Percentiles rank a stretch among this genome's conserved stretches.
phyloP scores from a whole-genome alignment of 2,329 filamentous ascomycete species.

The Clonostachys solani region DNA sequence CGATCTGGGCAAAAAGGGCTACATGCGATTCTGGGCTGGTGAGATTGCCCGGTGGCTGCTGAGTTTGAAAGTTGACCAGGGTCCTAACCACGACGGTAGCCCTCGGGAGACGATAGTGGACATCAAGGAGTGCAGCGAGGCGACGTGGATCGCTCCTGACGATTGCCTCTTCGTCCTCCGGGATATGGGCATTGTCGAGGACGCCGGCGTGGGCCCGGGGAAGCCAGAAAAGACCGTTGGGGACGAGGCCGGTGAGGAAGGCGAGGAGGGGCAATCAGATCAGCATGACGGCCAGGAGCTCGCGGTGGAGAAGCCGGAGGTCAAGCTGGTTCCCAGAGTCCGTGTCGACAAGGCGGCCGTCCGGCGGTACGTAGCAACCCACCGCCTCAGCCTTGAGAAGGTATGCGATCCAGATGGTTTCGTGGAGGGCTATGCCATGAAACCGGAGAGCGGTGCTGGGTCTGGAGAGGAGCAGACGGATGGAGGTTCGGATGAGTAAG shows the following conservation, averaged over 20 bases:
- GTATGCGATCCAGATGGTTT: conserved; percentile 75
- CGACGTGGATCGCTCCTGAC: conserved; percentile 80
- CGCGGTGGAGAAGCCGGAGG: neutral
- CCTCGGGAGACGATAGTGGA: conserved; percentile 48
- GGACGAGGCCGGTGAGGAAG: conserved; percentile 16
- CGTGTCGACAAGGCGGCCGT: conserved; percentile 52
- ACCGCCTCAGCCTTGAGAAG: conserved; percentile 59
- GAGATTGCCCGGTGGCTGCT: conserved; percentile 73
- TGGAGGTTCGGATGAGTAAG: no score
- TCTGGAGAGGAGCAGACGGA: conserved; percentile 17
- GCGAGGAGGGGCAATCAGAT: conserved; percentile 13
- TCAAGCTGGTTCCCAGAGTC: conserved; percentile 36
- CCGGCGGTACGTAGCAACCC: conserved; percentile 59
- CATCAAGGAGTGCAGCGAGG: conserved; percentile 66
- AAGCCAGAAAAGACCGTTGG: conserved; percentile 18
- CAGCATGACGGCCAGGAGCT: neutral
- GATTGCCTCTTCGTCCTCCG: conserved; percentile 76
- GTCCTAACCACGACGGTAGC: neutral
- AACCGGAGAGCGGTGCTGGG: conserved; percentile 24
- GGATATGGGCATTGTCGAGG: conserved; percentile 70
- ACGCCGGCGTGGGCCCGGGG: conserved; percentile 44
- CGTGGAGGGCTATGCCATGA: conserved; percentile 59
- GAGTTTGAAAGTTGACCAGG: conserved; percentile 22
- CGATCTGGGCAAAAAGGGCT: conserved; percentile 77
- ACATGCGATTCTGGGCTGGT: conserved; percentile 80